These are phyloP conservation scores for Juncus effusus DNA, from an alignment of 176 grass and related monocot genomes.

Conservation along the genomic window DNA sequence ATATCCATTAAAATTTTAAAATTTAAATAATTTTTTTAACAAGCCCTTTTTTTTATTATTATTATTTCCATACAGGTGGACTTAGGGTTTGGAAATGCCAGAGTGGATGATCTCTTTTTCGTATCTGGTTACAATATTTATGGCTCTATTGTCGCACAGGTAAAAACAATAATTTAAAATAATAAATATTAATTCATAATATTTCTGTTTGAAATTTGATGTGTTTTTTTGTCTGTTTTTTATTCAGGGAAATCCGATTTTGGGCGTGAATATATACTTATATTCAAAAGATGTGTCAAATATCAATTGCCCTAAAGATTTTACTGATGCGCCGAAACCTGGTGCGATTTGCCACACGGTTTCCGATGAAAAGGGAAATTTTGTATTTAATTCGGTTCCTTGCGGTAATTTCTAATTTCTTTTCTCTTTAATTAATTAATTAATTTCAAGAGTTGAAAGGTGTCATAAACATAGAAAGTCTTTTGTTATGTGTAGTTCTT, in stretches of 20 bases:
- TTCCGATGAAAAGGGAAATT: conserved; percentile 81
- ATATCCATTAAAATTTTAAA: not conserved
- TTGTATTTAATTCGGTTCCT: conserved; percentile 74
- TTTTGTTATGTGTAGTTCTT: too few species aligned
- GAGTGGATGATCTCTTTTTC: conserved; percentile 85
- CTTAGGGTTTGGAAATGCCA: conserved; percentile 72
- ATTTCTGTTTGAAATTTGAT: conserved; percentile 1
- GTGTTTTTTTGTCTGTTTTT: conserved; percentile 2
- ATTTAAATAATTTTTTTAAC: conserved; percentile 22
- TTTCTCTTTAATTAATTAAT: not conserved
- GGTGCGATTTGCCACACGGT: conserved; percentile 85
- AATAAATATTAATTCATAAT: not conserved
- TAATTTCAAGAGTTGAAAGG: not conserved
- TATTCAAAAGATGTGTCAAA: conserved; percentile 77
- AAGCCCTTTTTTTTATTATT: conserved; percentile 21
- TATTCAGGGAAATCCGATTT: conserved; percentile 82
- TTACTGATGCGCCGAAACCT: conserved; percentile 50
- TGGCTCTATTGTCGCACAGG: conserved; percentile 90
- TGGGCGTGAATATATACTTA: conserved; percentile 82
- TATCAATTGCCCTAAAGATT: conserved; percentile 60
- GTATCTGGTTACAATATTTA: conserved; percentile 78
- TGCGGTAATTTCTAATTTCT: conserved; percentile 59
- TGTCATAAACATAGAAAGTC: too few species aligned
- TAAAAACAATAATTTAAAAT: conserved; percentile 18
- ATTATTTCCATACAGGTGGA: conserved; percentile 54